Evolutionary conservation across 768 basidiomycete genomes (phyloP), one percentile per base, ranked within the genome.

Genomic region (Tricholoma saponaceum): DNA sequence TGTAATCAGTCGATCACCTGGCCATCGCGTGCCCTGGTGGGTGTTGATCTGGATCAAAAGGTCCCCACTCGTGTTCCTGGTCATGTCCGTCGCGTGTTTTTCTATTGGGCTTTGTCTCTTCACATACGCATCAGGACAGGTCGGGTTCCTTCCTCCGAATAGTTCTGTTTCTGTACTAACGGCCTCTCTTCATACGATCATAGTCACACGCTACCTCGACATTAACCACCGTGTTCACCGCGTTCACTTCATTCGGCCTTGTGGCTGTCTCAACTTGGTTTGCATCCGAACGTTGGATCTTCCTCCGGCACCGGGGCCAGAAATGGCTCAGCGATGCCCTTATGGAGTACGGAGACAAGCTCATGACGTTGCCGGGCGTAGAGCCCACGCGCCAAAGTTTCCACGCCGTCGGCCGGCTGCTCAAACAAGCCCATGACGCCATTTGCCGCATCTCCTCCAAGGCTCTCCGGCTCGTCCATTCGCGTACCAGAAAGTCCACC

Each of bases 21-120:
- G 85, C 8, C 83, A 89, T 68, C 83, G 85, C 54, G 86, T 89
- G 43, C 87, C 88, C 0, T 89, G 87, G 87, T 89, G 88, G 87
- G 86, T 89, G 44, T 72, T 89, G 56, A 91, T 92, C 62, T 92
- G 89, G 90, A 92, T 92, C 74, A 92, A 91, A 67, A 78, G 89
- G 33, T 89, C 89, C 5, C 90, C 90, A 13, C 77, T 92, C 32
- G 87, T 91, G 60, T 90, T 92, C 74, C 82, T 92, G 47, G 89
- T 92, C 58, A 78, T 92, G 68, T 90, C 90, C 54, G 89, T 92
- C 46, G 87, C 88, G 39, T 88, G 86, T 70, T 92, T 92, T 71
- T 91, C 87, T 0, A 79, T 88, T 41, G 90, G 90, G 13, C 77
- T 92, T 16, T 85, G 87, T 64, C 81, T 86, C 44, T 92, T 92